Evolutionary conservation across 192 early-diverging fungal species (phyloP).

Genomic region (Coemansia sp.): DNA sequence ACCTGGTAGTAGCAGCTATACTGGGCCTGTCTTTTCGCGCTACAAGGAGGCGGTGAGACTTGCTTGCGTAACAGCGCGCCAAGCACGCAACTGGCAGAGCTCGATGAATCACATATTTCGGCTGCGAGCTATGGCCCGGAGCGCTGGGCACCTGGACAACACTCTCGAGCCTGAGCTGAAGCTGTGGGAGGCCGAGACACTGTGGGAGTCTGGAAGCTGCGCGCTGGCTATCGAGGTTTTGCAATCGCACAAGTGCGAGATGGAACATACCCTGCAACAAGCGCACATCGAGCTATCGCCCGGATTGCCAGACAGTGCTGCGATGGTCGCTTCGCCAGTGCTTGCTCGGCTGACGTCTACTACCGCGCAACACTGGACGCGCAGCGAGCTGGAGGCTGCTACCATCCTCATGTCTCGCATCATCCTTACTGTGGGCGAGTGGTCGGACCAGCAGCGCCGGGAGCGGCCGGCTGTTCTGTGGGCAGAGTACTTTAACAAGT

Average conservation of each 20-base stretch:
- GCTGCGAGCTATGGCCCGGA: slow-evolving; percentile 16
- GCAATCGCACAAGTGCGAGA: slow-evolving; percentile 30
- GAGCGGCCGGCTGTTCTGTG: slow-evolving; percentile 51
- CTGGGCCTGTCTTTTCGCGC: slow-evolving; percentile 6
- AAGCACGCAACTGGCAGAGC: slow-evolving; percentile 42
- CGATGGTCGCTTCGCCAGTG: background rate
- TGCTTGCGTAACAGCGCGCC: slow-evolving; percentile 35
- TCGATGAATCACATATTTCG: slow-evolving; percentile 51
- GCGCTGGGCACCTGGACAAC: background rate
- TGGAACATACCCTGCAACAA: slow-evolving; percentile 16
- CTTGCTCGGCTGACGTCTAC: background rate
- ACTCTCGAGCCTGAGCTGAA: slow-evolving; percentile 30
- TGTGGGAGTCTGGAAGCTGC: slow-evolving; percentile 49
- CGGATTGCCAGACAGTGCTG: background rate
- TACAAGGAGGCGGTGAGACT: slow-evolving; percentile 36
- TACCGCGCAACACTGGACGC: slow-evolving; percentile 5
- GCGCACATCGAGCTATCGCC: slow-evolving; percentile 1
- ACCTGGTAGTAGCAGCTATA: background rate
- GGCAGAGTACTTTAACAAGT: slow-evolving; percentile 49
- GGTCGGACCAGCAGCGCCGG: slow-evolving; percentile 44
- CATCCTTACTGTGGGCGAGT: slow-evolving; percentile 45
- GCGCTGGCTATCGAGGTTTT: slow-evolving; percentile 44
- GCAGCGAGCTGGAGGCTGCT: slow-evolving; percentile 23
- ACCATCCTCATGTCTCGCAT: slow-evolving; percentile 45
- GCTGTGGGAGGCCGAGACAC: slow-evolving; percentile 55